phyloP scores from a whole-genome alignment of 345 rosid species.

The Mallotus nudiflorus region DNA sequence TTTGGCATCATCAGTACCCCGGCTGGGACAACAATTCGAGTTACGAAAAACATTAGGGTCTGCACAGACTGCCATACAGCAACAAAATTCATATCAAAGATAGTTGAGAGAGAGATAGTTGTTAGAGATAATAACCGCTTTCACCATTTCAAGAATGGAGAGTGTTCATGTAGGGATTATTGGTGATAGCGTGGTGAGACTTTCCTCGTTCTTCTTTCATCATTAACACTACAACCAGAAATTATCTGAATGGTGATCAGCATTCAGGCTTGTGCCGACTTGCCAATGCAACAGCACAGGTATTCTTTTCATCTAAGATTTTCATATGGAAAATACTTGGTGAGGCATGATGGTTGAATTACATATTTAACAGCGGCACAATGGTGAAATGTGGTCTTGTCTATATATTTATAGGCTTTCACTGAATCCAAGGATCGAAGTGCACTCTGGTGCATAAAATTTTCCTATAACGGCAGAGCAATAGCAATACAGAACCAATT shows the following conservation, averaged over 20 bases:
- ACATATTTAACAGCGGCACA: not conserved
- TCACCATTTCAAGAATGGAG: conserved; percentile 68
- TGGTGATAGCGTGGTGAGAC: conserved; percentile 37
- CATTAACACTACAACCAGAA: not conserved
- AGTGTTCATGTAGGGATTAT: conserved; percentile 78
- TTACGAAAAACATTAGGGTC: conserved; percentile 66
- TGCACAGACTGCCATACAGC: conserved; percentile 71
- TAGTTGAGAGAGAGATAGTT: conserved; percentile 62
- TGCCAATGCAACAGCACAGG: not conserved
- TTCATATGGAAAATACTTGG: not conserved
- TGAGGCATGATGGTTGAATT: not conserved
- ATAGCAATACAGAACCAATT: no score
- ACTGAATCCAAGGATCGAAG: not conserved
- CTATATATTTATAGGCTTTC: not conserved
- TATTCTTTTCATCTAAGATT: not conserved
- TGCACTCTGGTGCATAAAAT: no score
- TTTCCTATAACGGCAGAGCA: no score
- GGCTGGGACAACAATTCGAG: conserved; percentile 63
- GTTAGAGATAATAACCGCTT: conserved; percentile 77
- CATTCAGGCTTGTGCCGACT: not conserved
- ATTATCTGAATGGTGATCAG: not conserved
- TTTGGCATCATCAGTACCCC: conserved; percentile 68
- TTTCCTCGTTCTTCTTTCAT: not conserved
- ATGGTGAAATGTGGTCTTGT: not conserved
- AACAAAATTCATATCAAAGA: conserved; percentile 59